phyloP scores from a whole-genome alignment of 805 yeast species.

The Dipodascus geniculatus region DNA sequence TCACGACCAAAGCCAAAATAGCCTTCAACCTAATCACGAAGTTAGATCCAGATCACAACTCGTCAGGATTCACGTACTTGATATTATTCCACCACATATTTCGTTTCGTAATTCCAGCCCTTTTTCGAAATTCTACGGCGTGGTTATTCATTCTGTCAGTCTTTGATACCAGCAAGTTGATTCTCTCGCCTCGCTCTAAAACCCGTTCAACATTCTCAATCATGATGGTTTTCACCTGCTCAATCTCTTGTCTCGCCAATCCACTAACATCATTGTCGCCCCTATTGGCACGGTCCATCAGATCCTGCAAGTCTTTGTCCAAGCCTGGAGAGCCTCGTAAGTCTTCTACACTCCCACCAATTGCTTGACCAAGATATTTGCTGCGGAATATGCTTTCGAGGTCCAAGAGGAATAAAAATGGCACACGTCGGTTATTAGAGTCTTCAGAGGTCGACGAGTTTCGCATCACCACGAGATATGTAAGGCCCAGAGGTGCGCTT shows the following conservation, averaged over 20 bases:
- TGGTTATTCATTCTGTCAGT: constrained; percentile 61
- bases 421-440: constrained; percentile 12
- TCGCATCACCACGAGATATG: constrained; percentile 19
- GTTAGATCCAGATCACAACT: constrained; percentile 1
- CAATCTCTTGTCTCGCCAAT: constrained; percentile 36
- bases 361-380: constrained; percentile 2
- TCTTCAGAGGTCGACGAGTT: constrained; percentile 1
- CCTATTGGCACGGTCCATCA: constrained; percentile 8
- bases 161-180: constrained; percentile 61
- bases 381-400: constrained; percentile 11
- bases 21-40: constrained; percentile 3
- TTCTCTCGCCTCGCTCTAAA: constrained; percentile 67
- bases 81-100: constrained; percentile 56
- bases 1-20: neutral
- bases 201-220: constrained; percentile 61
- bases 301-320: constrained; percentile 4
- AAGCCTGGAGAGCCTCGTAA: neutral
- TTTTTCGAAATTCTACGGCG: constrained; percentile 57
- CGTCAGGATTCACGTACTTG: constrained; percentile 7
- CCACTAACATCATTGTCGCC: constrained; percentile 17
- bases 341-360: constrained; percentile 1
- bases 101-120: constrained; percentile 50
- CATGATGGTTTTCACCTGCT: constrained; percentile 57
- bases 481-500: constrained; percentile 19
- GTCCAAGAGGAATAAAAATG: constrained; percentile 16